Evolutionary conservation across 208 protist species (phyloP), one percentile per base, ranked within the genome.

Genomic region (Balamuthia mandrillaris): DNA sequence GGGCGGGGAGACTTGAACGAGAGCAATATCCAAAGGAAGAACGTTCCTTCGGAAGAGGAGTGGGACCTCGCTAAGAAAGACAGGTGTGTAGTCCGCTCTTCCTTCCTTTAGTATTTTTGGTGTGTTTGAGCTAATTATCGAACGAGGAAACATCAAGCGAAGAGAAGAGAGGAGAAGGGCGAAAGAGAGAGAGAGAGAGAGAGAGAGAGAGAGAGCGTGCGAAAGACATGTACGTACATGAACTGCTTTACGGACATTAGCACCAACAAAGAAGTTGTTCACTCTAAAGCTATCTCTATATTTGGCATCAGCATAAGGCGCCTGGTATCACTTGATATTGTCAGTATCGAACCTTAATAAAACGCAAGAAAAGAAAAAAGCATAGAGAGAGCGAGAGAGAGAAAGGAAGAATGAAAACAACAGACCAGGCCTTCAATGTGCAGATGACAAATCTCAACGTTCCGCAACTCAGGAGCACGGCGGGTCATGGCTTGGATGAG

Each of bases 1-100:
- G 10, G 90, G 90, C 5, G 89, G 84, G 7, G 86, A 91, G 2
- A 89, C 75, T 33, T 86, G 78, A 16, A 90, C 31, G 9, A 90
- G 60, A 4, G 84, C 86, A 6, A 85, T 35, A 63, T 92, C 88
- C n/a, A 70, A 39, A 3, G 61, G 61, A 29, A 70, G 61, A 29
- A 70, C 56, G 52, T 33, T 27, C 3, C 47, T 9, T 10, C 72
- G 72, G 47, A 66, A 84, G 33, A 66, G 61, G 7, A 84, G 61
- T 0, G 54, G 78, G 24, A 84, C 75, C 58, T 66, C 84, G 27
- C 41, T 68, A 14, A 89, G 74, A 39, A 89, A 89, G 52, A 78
- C 44, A 18, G 87, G 87, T 14, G 74, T 61, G 39, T 51, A 82
- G 51, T 84, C 51, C 1, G 31, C 18, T 10, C 45, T 16, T 14